Base-by-base conservation (phyloP, 306 rosid species). In the Psophocarpus tetragonolobus region DNA sequence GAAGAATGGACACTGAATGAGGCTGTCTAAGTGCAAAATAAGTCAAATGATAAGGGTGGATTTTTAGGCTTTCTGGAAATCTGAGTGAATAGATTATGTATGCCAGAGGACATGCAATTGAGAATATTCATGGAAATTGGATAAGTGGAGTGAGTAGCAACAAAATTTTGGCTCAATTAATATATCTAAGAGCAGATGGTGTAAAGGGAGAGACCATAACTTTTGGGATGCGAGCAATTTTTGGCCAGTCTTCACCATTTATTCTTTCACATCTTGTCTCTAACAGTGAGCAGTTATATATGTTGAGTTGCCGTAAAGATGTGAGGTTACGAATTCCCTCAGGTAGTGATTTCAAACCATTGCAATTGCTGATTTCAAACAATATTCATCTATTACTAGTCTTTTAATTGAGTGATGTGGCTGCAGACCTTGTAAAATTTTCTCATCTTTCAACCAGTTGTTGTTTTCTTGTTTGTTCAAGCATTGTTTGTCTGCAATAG, bases 341-440 rank as follows among this genome's bases (percentile, higher is more conserved):
- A 0, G 79, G 79, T 0, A 73, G 38, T 8, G 74, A 73, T 51
- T 18, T 53, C 75, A 80, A 73, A 42, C 5, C 9, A 36, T 2
- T 0, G 56, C 82, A 85, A 10, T 24, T 4, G 0, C 7, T 0
- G 10, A 81, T 4, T 10, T 23, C 26, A 66, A 81, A 1, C 66
- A 3, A 64, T 61, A 85, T 12, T 39, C 66, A 11, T 6, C 4
- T 10, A 80, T 41, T 0, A 5, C 18, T 18, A 68, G 48, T 18
- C 10, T 30, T 70, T 64, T 71, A 17, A 84, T 61, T n/a, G 72
- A 71, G 54, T 30, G 45, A 42, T 79, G 79, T 2, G 88, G 84
- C 23, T 74, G 75, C 27, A 82, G 47, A 39, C 68, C 80, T 32
- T 77, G 45, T 30, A 70, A 14, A 23, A 82, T 38, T 56, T 5